Base-by-base conservation (phyloP, 331 rosid species). In the Saraca asoca region DNA sequence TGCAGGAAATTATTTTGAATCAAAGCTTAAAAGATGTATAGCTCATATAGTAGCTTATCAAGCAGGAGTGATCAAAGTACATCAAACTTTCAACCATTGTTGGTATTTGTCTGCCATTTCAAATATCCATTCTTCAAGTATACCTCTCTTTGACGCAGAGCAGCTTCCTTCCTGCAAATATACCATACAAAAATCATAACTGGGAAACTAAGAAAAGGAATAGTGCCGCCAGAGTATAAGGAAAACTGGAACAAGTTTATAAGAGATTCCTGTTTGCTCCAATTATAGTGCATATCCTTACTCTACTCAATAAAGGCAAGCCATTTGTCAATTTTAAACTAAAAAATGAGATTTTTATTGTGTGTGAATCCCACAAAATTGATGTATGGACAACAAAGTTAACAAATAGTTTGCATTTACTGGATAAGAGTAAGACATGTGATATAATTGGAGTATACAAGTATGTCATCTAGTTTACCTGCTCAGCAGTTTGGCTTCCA, bases 101-200 rank as follows among this genome's bases (percentile, higher is more conserved):
- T 73, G 50, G 43, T 66, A 66, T 70, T 44, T 62, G 65, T 74
- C 62, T 41, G 72, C 67, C 71, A 62, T 33, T 58, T 71, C 51
- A 24, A 58, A 73, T 19, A 52, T 54, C 64, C 64, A 56, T 60
- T 50, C 55, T 60, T 66, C 66, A 18, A 24, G 64, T 74, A 70
- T 77, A 94, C 99, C 96, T 88, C 97, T 85, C 95, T 94, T 80
- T 88, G 96, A 55, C 95, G 97, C 80, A 94, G 66, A 39, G 87
- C 87, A 73, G 94, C 99, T 88, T 94, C 99, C 78, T 94, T 94
- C 89, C 99, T 94, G 85, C 72, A 82, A 68, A 76, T 71, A 78
- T 58, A 81, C 41, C 46, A 75, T 72, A 44, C 39, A 78, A 66
- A 31, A 79, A 53, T 72, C 48, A 83, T 44, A 62, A 71, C 35